These are phyloP conservation scores for Alternaria triticina DNA, from an alignment of 2,329 filamentous ascomycete genomes.

Conservation along the genomic window DNA sequence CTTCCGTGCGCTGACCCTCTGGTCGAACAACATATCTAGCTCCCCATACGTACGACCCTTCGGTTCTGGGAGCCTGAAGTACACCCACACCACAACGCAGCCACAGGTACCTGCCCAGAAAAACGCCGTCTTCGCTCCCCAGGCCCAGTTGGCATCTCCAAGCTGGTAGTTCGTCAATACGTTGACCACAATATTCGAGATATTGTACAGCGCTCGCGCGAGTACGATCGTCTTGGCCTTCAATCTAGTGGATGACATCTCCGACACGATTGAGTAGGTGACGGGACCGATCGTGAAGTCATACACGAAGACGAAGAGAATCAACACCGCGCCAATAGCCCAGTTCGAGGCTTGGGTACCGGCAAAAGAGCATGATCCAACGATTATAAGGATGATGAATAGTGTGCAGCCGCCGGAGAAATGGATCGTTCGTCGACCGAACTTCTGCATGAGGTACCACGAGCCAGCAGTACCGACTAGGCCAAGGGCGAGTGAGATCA, in stretches of 20 bases:
- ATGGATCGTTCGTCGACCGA: conserved; percentile 78
- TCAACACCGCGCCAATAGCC: conserved; percentile 41
- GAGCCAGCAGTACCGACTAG: conserved; percentile 80
- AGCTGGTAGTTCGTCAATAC: conserved; percentile 66
- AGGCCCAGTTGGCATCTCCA: conserved; percentile 71
- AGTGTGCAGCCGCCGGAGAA: conserved; percentile 66
- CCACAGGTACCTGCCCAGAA: conserved; percentile 84
- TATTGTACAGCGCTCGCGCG: conserved; percentile 75
- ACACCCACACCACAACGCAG: conserved; percentile 77
- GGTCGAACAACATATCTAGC: conserved; percentile 80
- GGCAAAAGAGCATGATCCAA: conserved; percentile 76
- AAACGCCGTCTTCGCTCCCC: conserved; percentile 83
- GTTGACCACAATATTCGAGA: conserved; percentile 79
- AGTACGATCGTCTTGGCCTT: conserved; percentile 91
- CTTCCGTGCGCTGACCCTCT: conserved; percentile 32
- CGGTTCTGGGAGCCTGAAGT: conserved; percentile 80
- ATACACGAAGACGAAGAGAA: conserved; percentile 68
- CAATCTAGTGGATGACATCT: conserved; percentile 79
- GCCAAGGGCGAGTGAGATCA: conserved; percentile 66
- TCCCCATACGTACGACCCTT: conserved; percentile 81
- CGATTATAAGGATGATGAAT: conserved; percentile 73
- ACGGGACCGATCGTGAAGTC: conserved; percentile 87
- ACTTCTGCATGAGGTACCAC: conserved; percentile 80
- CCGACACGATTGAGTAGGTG: conserved; percentile 84
- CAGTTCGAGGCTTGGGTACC: conserved; percentile 54